A percentile compares a stretch with the other conserved stretches of the same genome.
Conservation (phyloP, 176 grass and related monocot species). For the Oryza meridionalis region DNA sequence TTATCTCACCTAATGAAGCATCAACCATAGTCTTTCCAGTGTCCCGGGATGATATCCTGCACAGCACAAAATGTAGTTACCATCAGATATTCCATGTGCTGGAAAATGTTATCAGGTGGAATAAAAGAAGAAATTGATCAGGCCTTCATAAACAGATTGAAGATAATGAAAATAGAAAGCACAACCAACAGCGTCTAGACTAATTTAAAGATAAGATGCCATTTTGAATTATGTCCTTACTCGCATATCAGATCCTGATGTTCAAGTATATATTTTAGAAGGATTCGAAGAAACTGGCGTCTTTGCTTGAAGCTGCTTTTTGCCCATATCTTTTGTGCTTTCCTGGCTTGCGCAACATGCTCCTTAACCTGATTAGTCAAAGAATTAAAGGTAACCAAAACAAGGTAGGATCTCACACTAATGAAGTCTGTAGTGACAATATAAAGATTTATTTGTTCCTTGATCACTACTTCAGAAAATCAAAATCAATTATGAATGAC, state of each 20-base stretch:
- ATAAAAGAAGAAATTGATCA: neutral
- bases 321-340: slow-evolving; percentile 92
- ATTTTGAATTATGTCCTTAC: slow-evolving; percentile 54
- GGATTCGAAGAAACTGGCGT: slow-evolving; percentile 85
- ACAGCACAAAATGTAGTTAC: slow-evolving; percentile 27
- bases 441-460: neutral
- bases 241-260: slow-evolving; percentile 99
- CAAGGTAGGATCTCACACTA: neutral
- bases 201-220: neutral
- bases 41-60: slow-evolving; percentile 87
- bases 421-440: neutral
- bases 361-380: slow-evolving; percentile 70
- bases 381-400: neutral
- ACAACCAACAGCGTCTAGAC: neutral
- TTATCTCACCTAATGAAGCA: slow-evolving; percentile 97
- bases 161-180: neutral
- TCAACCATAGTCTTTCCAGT: slow-evolving; percentile 99
- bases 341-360: slow-evolving; percentile 89
- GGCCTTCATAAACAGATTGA: slow-evolving; percentile 1
- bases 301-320: slow-evolving; percentile 97
- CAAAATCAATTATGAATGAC: neutral
- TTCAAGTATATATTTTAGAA: slow-evolving; percentile 99
- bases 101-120: neutral
- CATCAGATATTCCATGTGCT: slow-evolving; percentile 4
- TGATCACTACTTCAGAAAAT: neutral